Conservation (phyloP, 169 alveolate species). For the Plasmodium billcollinsi region DNA sequence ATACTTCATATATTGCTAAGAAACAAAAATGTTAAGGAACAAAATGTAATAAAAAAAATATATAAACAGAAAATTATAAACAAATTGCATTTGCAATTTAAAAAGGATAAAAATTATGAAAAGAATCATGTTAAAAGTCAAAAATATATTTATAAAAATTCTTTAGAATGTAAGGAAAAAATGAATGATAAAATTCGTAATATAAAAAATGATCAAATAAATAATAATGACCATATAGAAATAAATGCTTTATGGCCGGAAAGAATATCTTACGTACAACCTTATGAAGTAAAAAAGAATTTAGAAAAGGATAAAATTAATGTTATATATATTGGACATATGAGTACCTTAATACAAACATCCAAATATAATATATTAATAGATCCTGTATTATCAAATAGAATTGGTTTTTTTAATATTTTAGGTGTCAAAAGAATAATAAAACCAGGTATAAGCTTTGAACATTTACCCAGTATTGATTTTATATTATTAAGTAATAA, state of each 20-base stretch:
- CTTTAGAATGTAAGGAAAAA: neutral
- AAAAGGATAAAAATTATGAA: neutral
- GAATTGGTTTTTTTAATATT: slow-evolving; percentile 48
- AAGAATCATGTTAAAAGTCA: neutral
- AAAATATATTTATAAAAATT: neutral
- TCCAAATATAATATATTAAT: slow-evolving; percentile 59
- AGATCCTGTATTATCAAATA: slow-evolving; percentile 69
- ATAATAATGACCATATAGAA: slow-evolving; percentile 14
- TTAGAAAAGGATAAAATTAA: slow-evolving; percentile 35
- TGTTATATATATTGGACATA: slow-evolving; percentile 74
- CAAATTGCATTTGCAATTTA: slow-evolving; percentile 7
- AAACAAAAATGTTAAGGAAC: slow-evolving; percentile 30
- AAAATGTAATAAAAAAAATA: slow-evolving; percentile 38
- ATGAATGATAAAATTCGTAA: neutral
- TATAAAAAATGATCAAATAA: neutral
- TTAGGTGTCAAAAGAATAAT: slow-evolving; percentile 59
- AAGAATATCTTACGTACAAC: slow-evolving; percentile 47
- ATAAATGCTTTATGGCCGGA: slow-evolving; percentile 72
- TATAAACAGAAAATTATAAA: slow-evolving; percentile 2
- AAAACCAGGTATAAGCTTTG: slow-evolving; percentile 66
- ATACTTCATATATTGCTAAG: slow-evolving; percentile 18
- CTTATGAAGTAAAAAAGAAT: slow-evolving; percentile 52
- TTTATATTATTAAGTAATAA: slow-evolving; percentile 72
- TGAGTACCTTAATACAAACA: slow-evolving; percentile 64
- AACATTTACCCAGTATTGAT: slow-evolving; percentile 69